Evolutionary conservation across 176 grass and related monocot species (phyloP).

Genomic region (Zea luxurians): DNA sequence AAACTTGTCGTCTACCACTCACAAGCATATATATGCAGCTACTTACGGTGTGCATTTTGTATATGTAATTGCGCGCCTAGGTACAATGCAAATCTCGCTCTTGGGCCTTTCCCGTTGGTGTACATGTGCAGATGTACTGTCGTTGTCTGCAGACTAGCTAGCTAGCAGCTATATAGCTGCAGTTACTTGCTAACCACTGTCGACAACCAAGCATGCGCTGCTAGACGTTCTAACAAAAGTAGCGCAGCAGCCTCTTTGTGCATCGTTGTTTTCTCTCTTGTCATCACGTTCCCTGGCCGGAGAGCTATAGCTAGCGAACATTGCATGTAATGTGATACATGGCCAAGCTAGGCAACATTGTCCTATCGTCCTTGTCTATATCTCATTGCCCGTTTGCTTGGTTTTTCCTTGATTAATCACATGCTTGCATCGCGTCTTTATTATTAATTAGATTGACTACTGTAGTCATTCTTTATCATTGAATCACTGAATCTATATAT

Average conservation of each 20-base stretch:
- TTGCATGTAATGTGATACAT: background rate
- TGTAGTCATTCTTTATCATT: background rate
- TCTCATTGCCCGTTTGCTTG: background rate
- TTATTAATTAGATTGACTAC: background rate
- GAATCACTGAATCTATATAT: background rate
- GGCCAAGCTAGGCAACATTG: constrained; percentile 11
- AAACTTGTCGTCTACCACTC: background rate
- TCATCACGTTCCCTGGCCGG: constrained; percentile 13
- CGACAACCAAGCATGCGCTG: no score
- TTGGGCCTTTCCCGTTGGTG: constrained; percentile 41
- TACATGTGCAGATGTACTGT: no score
- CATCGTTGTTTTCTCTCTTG: constrained; percentile 39
- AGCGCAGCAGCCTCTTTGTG: constrained; percentile 15
- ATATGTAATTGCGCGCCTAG: background rate
- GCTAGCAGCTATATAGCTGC: background rate
- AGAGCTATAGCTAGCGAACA: constrained; percentile 3
- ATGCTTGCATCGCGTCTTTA: background rate
- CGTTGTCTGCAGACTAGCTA: background rate
- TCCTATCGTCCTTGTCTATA: constrained; percentile 40
- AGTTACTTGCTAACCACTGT: background rate
- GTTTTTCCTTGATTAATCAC: background rate
- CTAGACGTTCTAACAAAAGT: background rate
- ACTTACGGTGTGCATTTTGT: background rate
- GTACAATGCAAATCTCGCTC: constrained; percentile 33
- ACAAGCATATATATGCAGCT: no score